phyloP scores from a whole-genome alignment of 371 early-diverging fungal species.

The Polyrhizophydium stewartii region DNA sequence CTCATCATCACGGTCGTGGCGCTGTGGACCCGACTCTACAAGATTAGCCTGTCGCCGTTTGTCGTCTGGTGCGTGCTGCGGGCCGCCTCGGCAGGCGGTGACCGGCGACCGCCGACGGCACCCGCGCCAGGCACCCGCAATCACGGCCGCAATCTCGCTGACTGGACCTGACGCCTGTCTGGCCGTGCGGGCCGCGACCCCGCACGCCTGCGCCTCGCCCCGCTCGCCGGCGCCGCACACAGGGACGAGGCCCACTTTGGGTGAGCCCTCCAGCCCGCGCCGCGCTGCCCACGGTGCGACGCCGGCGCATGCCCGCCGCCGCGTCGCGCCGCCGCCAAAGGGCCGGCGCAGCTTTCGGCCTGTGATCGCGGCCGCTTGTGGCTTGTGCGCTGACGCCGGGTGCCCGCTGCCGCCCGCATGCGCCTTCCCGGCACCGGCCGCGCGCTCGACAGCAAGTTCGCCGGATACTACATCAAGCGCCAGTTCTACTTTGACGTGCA shows the following conservation, averaged over 20 bases:
- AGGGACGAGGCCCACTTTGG: slow-evolving; percentile 46
- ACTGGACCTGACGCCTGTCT: neutral
- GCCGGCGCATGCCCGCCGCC: too few species aligned
- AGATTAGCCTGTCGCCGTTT: slow-evolving; percentile 64
- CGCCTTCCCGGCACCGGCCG: neutral
- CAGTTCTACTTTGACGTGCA: slow-evolving; percentile 99
- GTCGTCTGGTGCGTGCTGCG: slow-evolving; percentile 75
- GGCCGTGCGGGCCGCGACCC: neutral
- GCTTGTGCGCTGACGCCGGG: too few species aligned
- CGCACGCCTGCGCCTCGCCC: neutral
- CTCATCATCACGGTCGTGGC: slow-evolving; percentile 23
- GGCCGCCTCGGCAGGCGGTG: neutral
- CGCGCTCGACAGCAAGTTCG: slow-evolving; percentile 73
- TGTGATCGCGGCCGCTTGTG: too few species aligned
- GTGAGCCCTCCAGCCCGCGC: slow-evolving; percentile 10
- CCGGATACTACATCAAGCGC: slow-evolving; percentile 87
- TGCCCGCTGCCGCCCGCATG: neutral
- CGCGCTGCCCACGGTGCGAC: neutral
- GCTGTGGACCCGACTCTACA: slow-evolving; percentile 70
- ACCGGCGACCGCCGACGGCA: too few species aligned
- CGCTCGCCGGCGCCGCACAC: neutral
- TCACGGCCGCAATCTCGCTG: too few species aligned
- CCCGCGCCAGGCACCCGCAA: too few species aligned
- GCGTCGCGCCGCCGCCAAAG: too few species aligned
- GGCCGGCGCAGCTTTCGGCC: too few species aligned